Conservation (phyloP, 345 rosid genomes). For the Adansonia digitata region DNA sequence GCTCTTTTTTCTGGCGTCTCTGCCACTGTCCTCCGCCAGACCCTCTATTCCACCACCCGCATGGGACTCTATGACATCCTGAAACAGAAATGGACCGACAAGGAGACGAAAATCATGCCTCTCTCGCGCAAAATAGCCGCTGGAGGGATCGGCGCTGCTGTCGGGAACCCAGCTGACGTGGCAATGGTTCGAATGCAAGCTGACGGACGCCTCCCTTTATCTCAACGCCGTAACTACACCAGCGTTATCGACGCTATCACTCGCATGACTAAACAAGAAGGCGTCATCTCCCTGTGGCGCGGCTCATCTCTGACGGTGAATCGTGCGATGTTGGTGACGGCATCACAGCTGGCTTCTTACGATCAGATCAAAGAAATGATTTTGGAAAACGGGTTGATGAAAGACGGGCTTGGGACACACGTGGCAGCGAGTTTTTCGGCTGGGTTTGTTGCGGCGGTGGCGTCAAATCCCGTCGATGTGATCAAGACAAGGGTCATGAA, state of each 20-base stretch:
- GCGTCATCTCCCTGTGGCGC: constrained; percentile 76
- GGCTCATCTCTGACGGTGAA: constrained; percentile 75
- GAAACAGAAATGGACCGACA: constrained; percentile 69
- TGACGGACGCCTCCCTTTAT: constrained; percentile 66
- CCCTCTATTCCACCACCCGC: constrained; percentile 79
- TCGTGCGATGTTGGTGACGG: constrained; percentile 86
- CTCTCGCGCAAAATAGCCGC: constrained; percentile 46
- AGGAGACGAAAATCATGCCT: constrained; percentile 51
- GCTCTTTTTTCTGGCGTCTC: constrained; percentile 81
- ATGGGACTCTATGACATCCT: constrained; percentile 80
- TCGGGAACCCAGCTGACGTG: constrained; percentile 91
- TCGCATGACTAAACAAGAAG: constrained; percentile 66
- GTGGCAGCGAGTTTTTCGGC: constrained; percentile 77
- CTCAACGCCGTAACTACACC: constrained; percentile 67
- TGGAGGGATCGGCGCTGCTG: constrained; percentile 76
- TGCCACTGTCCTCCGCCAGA: constrained; percentile 82
- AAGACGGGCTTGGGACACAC: constrained; percentile 69
- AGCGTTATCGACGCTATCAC: constrained; percentile 69
- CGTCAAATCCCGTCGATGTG: constrained; percentile 81
- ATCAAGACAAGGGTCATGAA: constrained; percentile 86
- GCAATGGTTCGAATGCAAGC: constrained; percentile 96
- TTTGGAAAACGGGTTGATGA: constrained; percentile 44
- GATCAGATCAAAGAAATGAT: constrained; percentile 75
- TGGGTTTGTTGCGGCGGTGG: constrained; percentile 79
- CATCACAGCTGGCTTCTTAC: constrained; percentile 79